Conservation (phyloP, 345 rosid species). For the Euphorbia lathyris region DNA sequence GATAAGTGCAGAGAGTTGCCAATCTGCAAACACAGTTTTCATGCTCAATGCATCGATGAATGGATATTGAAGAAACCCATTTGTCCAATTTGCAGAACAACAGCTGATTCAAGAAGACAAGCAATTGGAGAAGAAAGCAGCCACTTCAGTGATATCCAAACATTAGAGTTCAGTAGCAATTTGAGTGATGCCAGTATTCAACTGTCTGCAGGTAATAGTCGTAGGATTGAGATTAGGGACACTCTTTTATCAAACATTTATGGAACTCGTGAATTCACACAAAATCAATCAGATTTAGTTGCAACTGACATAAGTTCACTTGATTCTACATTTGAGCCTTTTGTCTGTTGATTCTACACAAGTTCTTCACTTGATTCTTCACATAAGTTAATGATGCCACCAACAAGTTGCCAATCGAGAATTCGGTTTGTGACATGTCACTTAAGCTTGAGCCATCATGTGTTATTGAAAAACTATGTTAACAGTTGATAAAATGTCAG, state of each 20-base stretch:
- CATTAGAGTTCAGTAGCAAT: slow-evolving; percentile 5
- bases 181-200: slow-evolving; percentile 12
- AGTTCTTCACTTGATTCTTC: no score
- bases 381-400: no score
- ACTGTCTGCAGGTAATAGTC: not conserved
- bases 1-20: slow-evolving; percentile 60
- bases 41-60: slow-evolving; percentile 45
- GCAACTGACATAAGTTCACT: not conserved
- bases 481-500: no score
- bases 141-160: slow-evolving; percentile 18
- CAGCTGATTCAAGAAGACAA: slow-evolving; percentile 26
- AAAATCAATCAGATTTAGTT: not conserved
- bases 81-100: slow-evolving; percentile 53
- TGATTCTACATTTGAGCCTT: not conserved
- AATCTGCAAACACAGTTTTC: slow-evolving; percentile 52
- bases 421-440: no score
- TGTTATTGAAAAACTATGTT: no score
- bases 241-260: not conserved
- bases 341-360: no score
- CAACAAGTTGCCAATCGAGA: no score
- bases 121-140: slow-evolving; percentile 21
- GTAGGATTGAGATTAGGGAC: not conserved
- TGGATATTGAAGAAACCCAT: slow-evolving; percentile 56
- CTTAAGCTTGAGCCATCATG: no score
- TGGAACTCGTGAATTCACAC: not conserved